Percentiles rank a stretch among this genome's conserved stretches.
Conservation (phyloP, 257 asterid genomes). For the Capsicum chinense region DNA sequence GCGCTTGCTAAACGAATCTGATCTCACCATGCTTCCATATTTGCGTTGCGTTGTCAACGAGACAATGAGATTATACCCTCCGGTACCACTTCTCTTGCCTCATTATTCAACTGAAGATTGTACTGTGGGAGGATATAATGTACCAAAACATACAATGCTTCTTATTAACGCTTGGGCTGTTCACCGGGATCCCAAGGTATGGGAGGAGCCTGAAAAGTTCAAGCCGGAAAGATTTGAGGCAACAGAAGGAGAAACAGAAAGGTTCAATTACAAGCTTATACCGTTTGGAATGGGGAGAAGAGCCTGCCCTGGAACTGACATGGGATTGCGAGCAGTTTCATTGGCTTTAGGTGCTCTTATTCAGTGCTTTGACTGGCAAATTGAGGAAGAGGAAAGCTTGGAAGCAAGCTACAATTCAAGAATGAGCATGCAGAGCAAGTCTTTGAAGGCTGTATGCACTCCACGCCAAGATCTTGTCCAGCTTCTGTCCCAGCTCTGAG, state of each 20-base stretch:
- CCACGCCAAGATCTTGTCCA: constrained; percentile 37
- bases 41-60: constrained; percentile 55
- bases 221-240: constrained; percentile 51
- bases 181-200: constrained; percentile 58
- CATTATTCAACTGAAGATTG: constrained; percentile 47
- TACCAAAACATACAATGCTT: constrained; percentile 48
- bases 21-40: constrained; percentile 54
- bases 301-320: constrained; percentile 44
- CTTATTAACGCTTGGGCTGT: constrained; percentile 58
- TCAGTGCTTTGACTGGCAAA: constrained; percentile 62
- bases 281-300: constrained; percentile 49
- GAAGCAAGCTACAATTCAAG: constrained; percentile 29
- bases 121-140: constrained; percentile 45
- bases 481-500: constrained; percentile 43
- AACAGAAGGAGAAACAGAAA: constrained; percentile 40
- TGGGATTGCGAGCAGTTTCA: constrained; percentile 50
- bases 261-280: constrained; percentile 38
- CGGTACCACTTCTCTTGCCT: constrained; percentile 59
- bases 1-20: constrained; percentile 47
- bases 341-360: constrained; percentile 55
- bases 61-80: constrained; percentile 53
- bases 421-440: constrained; percentile 40
- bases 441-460: constrained; percentile 48
- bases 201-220: constrained; percentile 38
- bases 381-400: constrained; percentile 33